Conservation (phyloP, 768 basidiomycete species). For the Termitomyces sp. region DNA sequence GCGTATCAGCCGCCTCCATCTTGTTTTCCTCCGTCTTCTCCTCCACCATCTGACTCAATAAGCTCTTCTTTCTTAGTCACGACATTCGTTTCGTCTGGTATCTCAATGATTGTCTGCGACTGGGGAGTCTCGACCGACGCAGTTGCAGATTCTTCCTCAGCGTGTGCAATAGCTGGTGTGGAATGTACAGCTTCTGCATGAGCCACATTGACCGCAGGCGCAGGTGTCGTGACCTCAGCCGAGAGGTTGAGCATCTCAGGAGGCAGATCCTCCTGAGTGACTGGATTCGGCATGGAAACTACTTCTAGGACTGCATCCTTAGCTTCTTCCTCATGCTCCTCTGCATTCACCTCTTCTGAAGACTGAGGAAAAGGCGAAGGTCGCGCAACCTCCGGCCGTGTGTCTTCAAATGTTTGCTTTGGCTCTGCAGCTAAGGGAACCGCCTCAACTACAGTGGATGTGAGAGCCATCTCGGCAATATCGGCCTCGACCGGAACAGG, state of each 20-base stretch:
- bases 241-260: neutral
- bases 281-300: neutral
- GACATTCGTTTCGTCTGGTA: neutral
- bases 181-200: neutral
- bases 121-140: neutral
- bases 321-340: neutral
- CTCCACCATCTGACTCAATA: neutral
- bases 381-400: neutral
- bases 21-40: neutral
- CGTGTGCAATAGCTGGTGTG: neutral
- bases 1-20: neutral
- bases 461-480: conserved; percentile 5
- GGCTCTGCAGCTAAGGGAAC: neutral
- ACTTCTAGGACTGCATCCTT: neutral
- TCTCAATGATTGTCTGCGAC: neutral
- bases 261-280: neutral
- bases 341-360: neutral
- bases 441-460: neutral
- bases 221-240: neutral
- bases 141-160: neutral
- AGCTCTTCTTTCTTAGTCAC: neutral
- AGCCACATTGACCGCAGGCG: neutral
- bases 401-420: neutral
- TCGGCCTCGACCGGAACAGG: neutral
- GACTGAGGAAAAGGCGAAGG: too few relatives aligned